Conservation (phyloP, 805 yeast genomes). For the Hanseniaspora vineae region DNA sequence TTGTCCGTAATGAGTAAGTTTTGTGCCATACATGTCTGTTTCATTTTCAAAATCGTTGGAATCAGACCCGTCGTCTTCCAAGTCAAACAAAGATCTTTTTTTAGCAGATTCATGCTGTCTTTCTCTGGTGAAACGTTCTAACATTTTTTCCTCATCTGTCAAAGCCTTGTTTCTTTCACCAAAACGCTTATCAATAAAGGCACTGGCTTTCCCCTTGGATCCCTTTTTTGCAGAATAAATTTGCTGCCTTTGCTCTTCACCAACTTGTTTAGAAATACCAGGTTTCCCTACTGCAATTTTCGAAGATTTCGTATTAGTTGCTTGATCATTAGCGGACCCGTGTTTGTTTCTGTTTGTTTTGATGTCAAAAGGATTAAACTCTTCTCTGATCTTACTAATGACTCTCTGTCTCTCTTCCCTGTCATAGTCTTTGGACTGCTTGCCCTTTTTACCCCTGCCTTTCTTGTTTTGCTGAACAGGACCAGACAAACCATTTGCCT, state of each 20-base stretch:
- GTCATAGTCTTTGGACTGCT: conserved; percentile 51
- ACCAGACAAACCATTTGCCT: conserved; percentile 74
- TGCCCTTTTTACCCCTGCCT: conserved; percentile 30
- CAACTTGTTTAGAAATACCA: conserved; percentile 52
- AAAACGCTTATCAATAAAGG: conserved; percentile 73
- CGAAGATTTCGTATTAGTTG: conserved; percentile 20
- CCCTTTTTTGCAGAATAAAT: conserved; percentile 54
- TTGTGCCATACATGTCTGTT: conserved; percentile 25
- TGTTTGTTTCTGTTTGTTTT: conserved; percentile 57
- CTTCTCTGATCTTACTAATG: conserved; percentile 53
- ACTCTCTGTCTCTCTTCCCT: conserved; percentile 52
- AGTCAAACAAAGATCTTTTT: conserved; percentile 50
- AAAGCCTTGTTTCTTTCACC: conserved; percentile 68
- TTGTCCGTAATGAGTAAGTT: conserved; percentile 71
- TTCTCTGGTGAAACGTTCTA: conserved; percentile 87
- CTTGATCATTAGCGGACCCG: conserved; percentile 25
- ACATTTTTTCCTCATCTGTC: conserved; percentile 86
- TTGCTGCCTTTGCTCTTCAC: conserved; percentile 47
- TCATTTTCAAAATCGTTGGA: conserved; percentile 27
- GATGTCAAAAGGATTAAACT: conserved; percentile 83
- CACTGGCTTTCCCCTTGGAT: conserved; percentile 64
- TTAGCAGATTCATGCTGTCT: conserved; percentile 45
- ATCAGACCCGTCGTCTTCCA: conserved; percentile 56
- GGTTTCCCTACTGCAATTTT: conserved; percentile 53
- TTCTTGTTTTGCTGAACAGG: conserved; percentile 59